phyloP scores from a whole-genome alignment of 305 asterid genomes.

The Fraxinus latifolia region DNA sequence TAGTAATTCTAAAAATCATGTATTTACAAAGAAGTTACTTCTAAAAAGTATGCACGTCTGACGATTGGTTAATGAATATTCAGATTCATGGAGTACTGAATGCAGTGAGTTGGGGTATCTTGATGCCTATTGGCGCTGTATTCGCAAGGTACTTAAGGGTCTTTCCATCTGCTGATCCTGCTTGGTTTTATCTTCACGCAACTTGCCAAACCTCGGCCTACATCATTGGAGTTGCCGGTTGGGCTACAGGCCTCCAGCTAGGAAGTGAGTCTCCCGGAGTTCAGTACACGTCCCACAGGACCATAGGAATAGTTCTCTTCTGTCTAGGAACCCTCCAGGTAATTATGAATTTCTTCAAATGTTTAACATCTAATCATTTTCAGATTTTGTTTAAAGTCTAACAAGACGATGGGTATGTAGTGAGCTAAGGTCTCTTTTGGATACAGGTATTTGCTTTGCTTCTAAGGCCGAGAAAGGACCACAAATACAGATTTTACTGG shows the following conservation, averaged over 20 bases:
- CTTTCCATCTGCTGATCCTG: slow-evolving; percentile 67
- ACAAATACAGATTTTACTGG: slow-evolving; percentile 71
- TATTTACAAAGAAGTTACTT: neutral
- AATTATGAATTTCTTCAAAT: slow-evolving; percentile 6
- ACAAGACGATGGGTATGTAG: slow-evolving; percentile 20
- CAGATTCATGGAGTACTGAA: slow-evolving; percentile 82
- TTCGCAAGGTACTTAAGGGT: slow-evolving; percentile 73
- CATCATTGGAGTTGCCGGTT: slow-evolving; percentile 73
- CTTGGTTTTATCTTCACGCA: slow-evolving; percentile 85
- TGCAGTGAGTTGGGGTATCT: slow-evolving; percentile 85
- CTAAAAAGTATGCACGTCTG: neutral
- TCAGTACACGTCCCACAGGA: slow-evolving; percentile 52
- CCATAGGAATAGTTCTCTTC: slow-evolving; percentile 66
- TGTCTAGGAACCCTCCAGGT: slow-evolving; percentile 76
- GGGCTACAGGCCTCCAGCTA: slow-evolving; percentile 71
- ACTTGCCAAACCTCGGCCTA: slow-evolving; percentile 69
- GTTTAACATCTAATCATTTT: neutral
- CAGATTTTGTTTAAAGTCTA: neutral
- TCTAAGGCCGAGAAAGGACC: slow-evolving; percentile 72
- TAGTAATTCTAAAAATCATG: neutral
- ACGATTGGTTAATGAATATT: slow-evolving; percentile 15
- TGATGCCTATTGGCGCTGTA: slow-evolving; percentile 72
- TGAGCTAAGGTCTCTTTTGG: slow-evolving; percentile 7
- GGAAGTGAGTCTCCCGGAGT: slow-evolving; percentile 67
- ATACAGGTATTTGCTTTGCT: slow-evolving; percentile 59